A percentile compares a stretch with the other conserved stretches of the same genome.
Evolutionary conservation across 2,329 filamentous ascomycete species (phyloP).

Genomic region (Blumeria hordei): DNA sequence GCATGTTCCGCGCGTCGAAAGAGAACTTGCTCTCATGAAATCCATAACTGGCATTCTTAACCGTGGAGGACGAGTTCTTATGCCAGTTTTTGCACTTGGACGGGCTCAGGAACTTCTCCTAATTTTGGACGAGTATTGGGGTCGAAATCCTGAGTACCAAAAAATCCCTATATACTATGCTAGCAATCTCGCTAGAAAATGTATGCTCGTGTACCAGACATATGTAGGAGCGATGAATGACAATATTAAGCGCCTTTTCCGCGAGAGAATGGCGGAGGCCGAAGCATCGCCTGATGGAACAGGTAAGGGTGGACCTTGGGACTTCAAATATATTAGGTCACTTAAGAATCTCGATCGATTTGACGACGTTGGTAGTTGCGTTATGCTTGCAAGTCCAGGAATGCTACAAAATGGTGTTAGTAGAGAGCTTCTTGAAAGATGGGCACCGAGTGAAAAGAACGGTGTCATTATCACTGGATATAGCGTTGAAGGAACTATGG

Average conservation of each 20-base stretch:
- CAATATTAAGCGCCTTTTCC: constrained; percentile 90
- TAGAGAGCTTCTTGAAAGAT: constrained; percentile 73
- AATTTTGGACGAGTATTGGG: constrained; percentile 94
- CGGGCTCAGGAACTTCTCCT: constrained; percentile 81
- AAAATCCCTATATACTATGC: constrained; percentile 94
- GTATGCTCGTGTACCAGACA: constrained; percentile 97
- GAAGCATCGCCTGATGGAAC: constrained; percentile 53
- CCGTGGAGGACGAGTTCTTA: constrained; percentile 70
- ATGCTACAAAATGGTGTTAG: constrained; percentile 97
- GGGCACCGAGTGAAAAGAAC: constrained; percentile 90
- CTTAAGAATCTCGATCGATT: constrained; percentile 86
- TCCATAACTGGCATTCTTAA: constrained; percentile 79
- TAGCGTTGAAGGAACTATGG: constrained; percentile 96
- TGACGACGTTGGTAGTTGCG: constrained; percentile 82
- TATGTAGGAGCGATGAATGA: constrained; percentile 98
- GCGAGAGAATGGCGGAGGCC: constrained; percentile 74
- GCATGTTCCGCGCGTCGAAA: constrained; percentile 70
- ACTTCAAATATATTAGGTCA: constrained; percentile 83
- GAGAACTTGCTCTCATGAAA: constrained; percentile 87
- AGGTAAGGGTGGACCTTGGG: constrained; percentile 74
- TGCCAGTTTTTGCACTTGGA: constrained; percentile 88
- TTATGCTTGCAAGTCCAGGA: constrained; percentile 93
- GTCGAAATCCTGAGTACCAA: constrained; percentile 66
- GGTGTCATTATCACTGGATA: constrained; percentile 98
- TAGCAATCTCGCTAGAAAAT: constrained; percentile 79